phyloP scores from a whole-genome alignment of 2,329 filamentous ascomycete species.

The Apiospora arundinis region DNA sequence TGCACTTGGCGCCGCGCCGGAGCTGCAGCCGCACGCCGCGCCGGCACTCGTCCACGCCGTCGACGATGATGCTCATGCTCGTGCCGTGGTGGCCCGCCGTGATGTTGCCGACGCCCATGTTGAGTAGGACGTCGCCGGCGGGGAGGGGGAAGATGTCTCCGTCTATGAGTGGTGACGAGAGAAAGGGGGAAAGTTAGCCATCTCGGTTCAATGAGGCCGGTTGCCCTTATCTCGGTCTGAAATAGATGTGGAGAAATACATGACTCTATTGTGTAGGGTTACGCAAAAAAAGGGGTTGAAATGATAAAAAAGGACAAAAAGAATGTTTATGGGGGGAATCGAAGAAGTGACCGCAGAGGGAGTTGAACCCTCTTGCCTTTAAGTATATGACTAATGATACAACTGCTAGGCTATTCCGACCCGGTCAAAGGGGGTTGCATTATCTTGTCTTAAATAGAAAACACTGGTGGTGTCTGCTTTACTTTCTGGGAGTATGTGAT shows the following conservation, averaged over 20 bases:
- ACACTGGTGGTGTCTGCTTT: background rate
- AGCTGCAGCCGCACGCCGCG: constrained; percentile 48
- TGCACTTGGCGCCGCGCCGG: constrained; percentile 46
- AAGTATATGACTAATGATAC: constrained; percentile 2
- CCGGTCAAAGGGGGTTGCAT: background rate
- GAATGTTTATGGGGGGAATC: background rate
- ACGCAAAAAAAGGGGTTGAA: background rate
- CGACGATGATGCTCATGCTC: constrained; percentile 38
- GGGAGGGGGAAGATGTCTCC: constrained; percentile 45
- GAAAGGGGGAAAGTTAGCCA: background rate
- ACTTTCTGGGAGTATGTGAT: background rate
- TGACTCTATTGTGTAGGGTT: background rate
- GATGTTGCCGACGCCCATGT: constrained; percentile 41
- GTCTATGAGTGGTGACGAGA: constrained; percentile 23
- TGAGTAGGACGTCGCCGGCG: constrained; percentile 42
- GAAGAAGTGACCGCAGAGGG: background rate
- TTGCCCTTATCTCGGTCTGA: no score
- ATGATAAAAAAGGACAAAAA: background rate
- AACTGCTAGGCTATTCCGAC: constrained; percentile 7
- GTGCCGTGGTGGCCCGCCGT: constrained; percentile 40
- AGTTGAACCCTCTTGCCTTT: constrained; percentile 12
- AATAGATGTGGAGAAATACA: background rate
- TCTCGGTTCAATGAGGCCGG: background rate
- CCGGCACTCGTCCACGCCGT: constrained; percentile 49
- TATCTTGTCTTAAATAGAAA: background rate